phyloP scores from a whole-genome alignment of 2,329 filamentous ascomycete species.

The Pseudocercospora eumusae region DNA sequence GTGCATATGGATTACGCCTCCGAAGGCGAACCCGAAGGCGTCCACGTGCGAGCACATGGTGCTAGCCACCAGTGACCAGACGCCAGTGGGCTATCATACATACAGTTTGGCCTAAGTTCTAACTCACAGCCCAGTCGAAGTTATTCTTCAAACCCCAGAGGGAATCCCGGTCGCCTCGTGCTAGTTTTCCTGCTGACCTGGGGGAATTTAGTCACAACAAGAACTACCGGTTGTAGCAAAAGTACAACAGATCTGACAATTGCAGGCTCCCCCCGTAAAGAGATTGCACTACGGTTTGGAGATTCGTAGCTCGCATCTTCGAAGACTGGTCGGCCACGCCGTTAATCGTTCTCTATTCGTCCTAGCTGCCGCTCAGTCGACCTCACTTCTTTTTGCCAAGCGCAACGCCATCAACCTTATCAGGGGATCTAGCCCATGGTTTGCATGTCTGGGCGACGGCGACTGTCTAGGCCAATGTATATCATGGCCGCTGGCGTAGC shows the following conservation, averaged over 20 bases:
- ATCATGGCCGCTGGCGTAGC: background rate
- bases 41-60: slow-evolving; percentile 3
- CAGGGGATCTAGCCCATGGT: slow-evolving; percentile 9
- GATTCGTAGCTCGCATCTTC: background rate
- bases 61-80: slow-evolving; percentile 1
- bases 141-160: background rate
- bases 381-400: slow-evolving; percentile 7
- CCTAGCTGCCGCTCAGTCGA: slow-evolving; percentile 2
- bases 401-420: slow-evolving; percentile 7
- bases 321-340: slow-evolving; percentile 7
- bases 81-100: too few species aligned
- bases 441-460: slow-evolving; percentile 1
- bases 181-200: background rate
- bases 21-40: background rate
- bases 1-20: background rate
- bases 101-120: slow-evolving; percentile 2
- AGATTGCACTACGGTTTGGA: background rate
- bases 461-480: slow-evolving; percentile 4
- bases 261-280: background rate
- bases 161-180: background rate
- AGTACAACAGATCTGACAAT: background rate
- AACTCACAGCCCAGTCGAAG: background rate
- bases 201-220: background rate
- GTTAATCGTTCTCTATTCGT: background rate
- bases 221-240: background rate